Base-by-base conservation (phyloP, 139 green algal genomes). In the Tetradesmus lagerheimii region DNA sequence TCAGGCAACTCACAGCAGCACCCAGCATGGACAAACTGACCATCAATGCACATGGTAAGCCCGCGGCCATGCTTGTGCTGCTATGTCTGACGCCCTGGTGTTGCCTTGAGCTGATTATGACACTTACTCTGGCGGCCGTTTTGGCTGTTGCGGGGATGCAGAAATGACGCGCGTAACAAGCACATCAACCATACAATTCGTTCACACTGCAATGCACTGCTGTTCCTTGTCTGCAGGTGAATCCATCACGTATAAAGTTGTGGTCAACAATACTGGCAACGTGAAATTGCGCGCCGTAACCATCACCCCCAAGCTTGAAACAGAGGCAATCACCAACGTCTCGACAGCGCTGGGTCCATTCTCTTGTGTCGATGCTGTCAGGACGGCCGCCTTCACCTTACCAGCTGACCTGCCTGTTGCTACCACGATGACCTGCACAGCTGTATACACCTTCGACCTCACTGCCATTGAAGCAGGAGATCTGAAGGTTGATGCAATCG, bases 211-310 rank as follows among this genome's bases (percentile, higher is more conserved):
- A 1, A n/a, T 31, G 57, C 25, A 31, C 2, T 71, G 23, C 57
- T 31, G 18, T 77, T 23, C 1, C 11, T 23, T 78, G 67, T 37
- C n/a, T 35, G 67, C 67, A 78, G 67, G n/a, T 29, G n/a, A 78
- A 20, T 23, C 31, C 14, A 11, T 78, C n/a, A 37, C n/a, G 6
- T 38, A 78, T n/a, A 16, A 11, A 5, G n/a, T 78, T 1, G 67
- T 78, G 2, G 12, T 78, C n/a, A 78, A 78, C 67, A 78, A 78
- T n/a, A 78, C 67, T 29, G 67, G 67, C n/a, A 78, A 78, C 11
- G 67, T 78, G 18, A 78, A 23, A 11, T n/a, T 78, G 67, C n/a
- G 67, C 11, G 20, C 39, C 23, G 67, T 78, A 5, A 1, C n/a
- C 67, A 78, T 78, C n/a, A 35, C 67, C 2, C n/a, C 67, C 67